A percentile compares a stretch with the other conserved stretches of the same genome.
phyloP scores from a whole-genome alignment of 768 basidiomycete species.

The Naganishia onofrii region DNA sequence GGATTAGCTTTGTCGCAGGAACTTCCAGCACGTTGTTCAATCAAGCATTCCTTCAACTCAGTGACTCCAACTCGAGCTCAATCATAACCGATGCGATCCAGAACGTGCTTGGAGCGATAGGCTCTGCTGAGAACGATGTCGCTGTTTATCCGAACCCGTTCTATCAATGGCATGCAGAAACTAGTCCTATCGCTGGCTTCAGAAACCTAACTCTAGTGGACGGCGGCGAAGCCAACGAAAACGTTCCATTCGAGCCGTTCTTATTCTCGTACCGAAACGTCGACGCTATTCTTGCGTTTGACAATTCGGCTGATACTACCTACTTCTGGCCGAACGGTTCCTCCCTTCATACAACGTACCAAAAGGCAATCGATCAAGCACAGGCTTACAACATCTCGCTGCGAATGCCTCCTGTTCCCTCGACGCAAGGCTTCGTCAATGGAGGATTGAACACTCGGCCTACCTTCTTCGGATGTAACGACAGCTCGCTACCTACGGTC shows the following conservation, averaged over 20 bases:
- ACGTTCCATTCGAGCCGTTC: conserved; percentile 68
- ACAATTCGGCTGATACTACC: conserved; percentile 57
- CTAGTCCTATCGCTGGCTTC: conserved; percentile 47
- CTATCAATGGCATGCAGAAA: conserved; percentile 38
- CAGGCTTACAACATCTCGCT: conserved; percentile 30
- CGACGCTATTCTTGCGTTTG: conserved; percentile 74
- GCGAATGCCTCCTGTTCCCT: conserved; percentile 49
- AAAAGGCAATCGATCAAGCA: conserved; percentile 25
- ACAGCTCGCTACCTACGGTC: conserved; percentile 63
- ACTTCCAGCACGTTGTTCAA: conserved; percentile 58
- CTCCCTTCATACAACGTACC: conserved; percentile 55
- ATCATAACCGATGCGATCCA: conserved; percentile 44
- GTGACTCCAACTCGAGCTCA: conserved; percentile 35
- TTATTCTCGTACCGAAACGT: conserved; percentile 67
- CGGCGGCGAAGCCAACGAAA: conserved; percentile 57
- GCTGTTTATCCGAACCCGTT: conserved; percentile 51
- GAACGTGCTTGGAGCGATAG: conserved; percentile 38
- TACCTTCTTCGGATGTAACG: conserved; percentile 74
- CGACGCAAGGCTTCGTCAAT: conserved; percentile 48
- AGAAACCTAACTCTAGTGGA: conserved; percentile 50
- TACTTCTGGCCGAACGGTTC: conserved; percentile 69
- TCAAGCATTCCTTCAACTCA: conserved; percentile 41
- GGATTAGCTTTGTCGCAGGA: conserved; percentile 64
- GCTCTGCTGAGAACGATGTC: conserved; percentile 47
- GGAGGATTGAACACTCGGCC: conserved; percentile 47